Base-by-base conservation (phyloP, 805 yeast species). In the Ogataea pini region DNA sequence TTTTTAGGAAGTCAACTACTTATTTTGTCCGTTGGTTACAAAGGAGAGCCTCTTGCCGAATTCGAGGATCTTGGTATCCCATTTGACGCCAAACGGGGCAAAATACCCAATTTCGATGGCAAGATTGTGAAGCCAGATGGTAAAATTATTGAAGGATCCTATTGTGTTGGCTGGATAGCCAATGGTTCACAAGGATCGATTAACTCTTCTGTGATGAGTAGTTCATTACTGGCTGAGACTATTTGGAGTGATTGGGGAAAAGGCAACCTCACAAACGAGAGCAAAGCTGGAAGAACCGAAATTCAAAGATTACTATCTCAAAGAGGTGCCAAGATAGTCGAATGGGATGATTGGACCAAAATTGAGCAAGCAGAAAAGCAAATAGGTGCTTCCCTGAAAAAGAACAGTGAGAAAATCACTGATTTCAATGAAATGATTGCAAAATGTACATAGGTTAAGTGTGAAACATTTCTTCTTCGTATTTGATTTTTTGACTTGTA, bases 161-260 rank as follows among this genome's bases (percentile, higher is more conserved):
- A 90, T 58, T 83, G 87, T 2, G 72, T 90, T 7, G 99, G 99
- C 0, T 94, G 99, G 99, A 83, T 90, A 40, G 81, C 86, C 48
- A 82, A 79, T 44, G 96, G 96, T 1, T 86, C 96, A 7, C 77
- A 78, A 24, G 99, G 99, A 1, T 95, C 89, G 3, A 94, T 94
- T 55, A 95, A 96, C 14, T 77, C 88, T 12, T 89, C 98, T 0
- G 87, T 92, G 85, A 78, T 85, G 76, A 90, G 86, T 50, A 80
- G 97, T 1, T 84, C 84, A 53, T 77, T 80, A 7, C 83, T 92
- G 0, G 92, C 89, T 0, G 88, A 82, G 22, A 69, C 74, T 10
- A 72, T 94, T 0, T 59, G 82, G 14, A 70, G 75, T 31, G 96
- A 89, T 57, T 24, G 62, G 33, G 29, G 46, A 5, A 61, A 20